phyloP scores from a whole-genome alignment of 163 green algal species.

The Scenedesmus sp. region DNA sequence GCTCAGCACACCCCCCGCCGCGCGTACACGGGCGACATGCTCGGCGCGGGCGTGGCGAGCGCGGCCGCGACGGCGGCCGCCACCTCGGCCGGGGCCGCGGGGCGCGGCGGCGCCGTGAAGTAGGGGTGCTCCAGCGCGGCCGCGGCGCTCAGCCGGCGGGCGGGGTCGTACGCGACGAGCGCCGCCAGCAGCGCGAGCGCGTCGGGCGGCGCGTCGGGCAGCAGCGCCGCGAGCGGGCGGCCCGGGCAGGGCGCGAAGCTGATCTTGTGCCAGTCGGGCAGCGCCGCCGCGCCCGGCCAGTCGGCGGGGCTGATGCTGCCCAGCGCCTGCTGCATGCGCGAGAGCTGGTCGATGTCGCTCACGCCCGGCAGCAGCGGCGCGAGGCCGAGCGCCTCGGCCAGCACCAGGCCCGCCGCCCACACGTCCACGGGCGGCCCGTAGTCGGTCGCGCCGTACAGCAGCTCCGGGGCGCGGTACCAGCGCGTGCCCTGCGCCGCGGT shows the following conservation, averaged over 20 bases:
- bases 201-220: slow-evolving; percentile 33
- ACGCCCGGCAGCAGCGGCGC: slow-evolving; percentile 20
- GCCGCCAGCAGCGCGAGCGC: slow-evolving; percentile 35
- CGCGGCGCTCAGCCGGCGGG: slow-evolving; percentile 57
- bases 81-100: too few species aligned
- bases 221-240: slow-evolving; percentile 11
- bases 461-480: slow-evolving; percentile 94
- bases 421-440: slow-evolving; percentile 90
- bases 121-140: slow-evolving; percentile 58
- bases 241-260: slow-evolving; percentile 32
- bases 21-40: too few species aligned
- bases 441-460: slow-evolving; percentile 83
- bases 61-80: too few species aligned
- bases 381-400: slow-evolving; percentile 37
- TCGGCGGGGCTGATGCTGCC: slow-evolving; percentile 32
- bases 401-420: slow-evolving; percentile 75
- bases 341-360: slow-evolving; percentile 55
- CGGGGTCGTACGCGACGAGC: slow-evolving; percentile 68
- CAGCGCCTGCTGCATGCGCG: slow-evolving; percentile 36
- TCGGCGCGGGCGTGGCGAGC: too few species aligned
- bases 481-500: slow-evolving; percentile 49
- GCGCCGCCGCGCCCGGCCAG: slow-evolving; percentile 44
- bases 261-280: slow-evolving; percentile 57
- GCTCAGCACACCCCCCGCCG: too few species aligned
- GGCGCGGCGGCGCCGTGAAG: slow-evolving; percentile 38